These are phyloP conservation scores for Elsinoe arachidis DNA, from an alignment of 2,329 filamentous ascomycete species.

Conservation along the genomic window DNA sequence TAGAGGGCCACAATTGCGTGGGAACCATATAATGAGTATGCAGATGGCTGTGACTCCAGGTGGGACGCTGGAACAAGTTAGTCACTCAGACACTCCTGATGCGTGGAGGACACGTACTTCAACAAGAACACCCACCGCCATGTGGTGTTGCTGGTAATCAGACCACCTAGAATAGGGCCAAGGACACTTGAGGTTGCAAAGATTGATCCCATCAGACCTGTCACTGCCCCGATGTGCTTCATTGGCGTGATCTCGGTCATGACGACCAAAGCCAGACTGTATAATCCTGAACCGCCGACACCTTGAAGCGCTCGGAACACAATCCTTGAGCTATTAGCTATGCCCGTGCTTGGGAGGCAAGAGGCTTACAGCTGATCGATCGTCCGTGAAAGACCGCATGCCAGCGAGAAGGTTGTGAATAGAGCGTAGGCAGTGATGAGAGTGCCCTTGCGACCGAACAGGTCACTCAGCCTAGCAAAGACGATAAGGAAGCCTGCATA, in stretches of 20 bases:
- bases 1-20: background rate
- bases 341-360: background rate
- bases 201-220: slow-evolving; percentile 8
- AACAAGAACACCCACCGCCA: slow-evolving; percentile 43
- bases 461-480: slow-evolving; percentile 13
- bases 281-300: slow-evolving; percentile 10
- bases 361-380: slow-evolving; percentile 4
- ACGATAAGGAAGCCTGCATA: slow-evolving; percentile 12
- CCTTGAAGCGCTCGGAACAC: slow-evolving; percentile 13
- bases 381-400: slow-evolving; percentile 9
- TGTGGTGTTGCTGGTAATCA: slow-evolving; percentile 28
- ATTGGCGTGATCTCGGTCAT: slow-evolving; percentile 11
- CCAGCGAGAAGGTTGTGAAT: slow-evolving; percentile 13
- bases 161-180: slow-evolving; percentile 12
- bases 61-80: background rate
- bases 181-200: slow-evolving; percentile 5
- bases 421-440: slow-evolving; percentile 2
- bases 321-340: background rate
- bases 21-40: slow-evolving; percentile 2
- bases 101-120: slow-evolving; percentile 16
- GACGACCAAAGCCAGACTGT: slow-evolving; percentile 7
- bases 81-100: background rate
- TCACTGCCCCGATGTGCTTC: slow-evolving; percentile 2
- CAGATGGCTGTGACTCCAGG: slow-evolving; percentile 5
- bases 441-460: slow-evolving; percentile 9